Evolutionary conservation across 768 basidiomycete species (phyloP).

Genomic region (Erythrobasidium yunnanense): DNA sequence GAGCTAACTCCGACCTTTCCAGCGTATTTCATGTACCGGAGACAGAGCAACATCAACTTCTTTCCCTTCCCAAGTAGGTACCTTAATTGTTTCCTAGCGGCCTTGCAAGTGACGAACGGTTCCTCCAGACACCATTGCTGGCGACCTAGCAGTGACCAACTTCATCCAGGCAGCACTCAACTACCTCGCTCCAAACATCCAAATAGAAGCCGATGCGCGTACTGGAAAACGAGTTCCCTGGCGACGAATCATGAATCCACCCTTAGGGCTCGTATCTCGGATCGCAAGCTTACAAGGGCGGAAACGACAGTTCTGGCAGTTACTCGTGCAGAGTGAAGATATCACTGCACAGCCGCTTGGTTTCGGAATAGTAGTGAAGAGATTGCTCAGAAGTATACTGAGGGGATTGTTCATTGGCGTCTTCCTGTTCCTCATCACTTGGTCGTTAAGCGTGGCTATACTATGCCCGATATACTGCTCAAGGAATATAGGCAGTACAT

Average conservation of each 20-base stretch:
- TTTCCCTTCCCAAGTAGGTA: neutral
- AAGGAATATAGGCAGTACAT: neutral
- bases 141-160: neutral
- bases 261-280: neutral
- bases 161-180: neutral
- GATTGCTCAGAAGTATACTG: neutral
- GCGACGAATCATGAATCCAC: neutral
- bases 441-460: neutral
- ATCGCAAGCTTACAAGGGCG: neutral
- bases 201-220: neutral
- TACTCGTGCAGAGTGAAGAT: neutral
- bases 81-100: neutral
- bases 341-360: neutral
- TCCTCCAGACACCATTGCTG: neutral
- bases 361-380: neutral
- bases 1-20: neutral
- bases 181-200: neutral
- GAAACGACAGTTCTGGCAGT: neutral
- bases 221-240: neutral
- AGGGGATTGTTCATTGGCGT: neutral
- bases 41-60: neutral
- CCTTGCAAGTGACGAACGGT: neutral
- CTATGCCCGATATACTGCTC: neutral
- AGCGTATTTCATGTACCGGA: neutral
- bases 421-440: conserved; percentile 4